phyloP scores from a whole-genome alignment of 2,329 filamentous ascomycete genomes.

The Botryosphaeria dothidea region DNA sequence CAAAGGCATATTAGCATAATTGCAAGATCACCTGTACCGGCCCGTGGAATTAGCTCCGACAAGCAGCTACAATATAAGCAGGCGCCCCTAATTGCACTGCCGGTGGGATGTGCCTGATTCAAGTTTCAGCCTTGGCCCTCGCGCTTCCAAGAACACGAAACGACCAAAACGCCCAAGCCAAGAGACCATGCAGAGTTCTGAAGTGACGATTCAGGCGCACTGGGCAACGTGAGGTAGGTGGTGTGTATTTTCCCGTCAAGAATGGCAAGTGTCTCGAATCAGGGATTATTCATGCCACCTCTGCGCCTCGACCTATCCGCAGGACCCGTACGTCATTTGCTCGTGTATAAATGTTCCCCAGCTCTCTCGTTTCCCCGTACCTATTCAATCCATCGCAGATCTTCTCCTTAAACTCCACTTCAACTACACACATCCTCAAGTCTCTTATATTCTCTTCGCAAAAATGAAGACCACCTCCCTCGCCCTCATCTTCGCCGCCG shows the following conservation, averaged over 20 bases:
- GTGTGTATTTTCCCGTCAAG: neutral
- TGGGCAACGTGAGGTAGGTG: neutral
- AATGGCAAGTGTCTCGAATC: neutral
- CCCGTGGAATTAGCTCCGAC: too few species aligned
- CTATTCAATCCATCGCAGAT: neutral
- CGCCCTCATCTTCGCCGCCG: neutral
- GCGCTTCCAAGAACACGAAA: neutral
- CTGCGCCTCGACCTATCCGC: neutral
- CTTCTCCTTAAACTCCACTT: neutral
- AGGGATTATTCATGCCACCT: neutral
- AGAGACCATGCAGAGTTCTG: neutral
- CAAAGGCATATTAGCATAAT: too few species aligned
- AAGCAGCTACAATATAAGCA: too few species aligned
- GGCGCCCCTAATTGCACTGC: neutral
- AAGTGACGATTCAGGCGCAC: neutral
- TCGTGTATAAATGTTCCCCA: neutral
- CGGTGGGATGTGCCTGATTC: neutral
- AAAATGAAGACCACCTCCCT: neutral
- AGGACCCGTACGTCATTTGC: neutral
- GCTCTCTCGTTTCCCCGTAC: neutral
- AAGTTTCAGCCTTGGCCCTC: neutral
- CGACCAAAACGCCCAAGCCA: neutral
- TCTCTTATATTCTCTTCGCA: too few species aligned
- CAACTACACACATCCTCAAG: too few species aligned
- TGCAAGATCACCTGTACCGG: too few species aligned